Base-by-base conservation (phyloP, 2,329 filamentous ascomycete species). In the Botryotinia globosa region DNA sequence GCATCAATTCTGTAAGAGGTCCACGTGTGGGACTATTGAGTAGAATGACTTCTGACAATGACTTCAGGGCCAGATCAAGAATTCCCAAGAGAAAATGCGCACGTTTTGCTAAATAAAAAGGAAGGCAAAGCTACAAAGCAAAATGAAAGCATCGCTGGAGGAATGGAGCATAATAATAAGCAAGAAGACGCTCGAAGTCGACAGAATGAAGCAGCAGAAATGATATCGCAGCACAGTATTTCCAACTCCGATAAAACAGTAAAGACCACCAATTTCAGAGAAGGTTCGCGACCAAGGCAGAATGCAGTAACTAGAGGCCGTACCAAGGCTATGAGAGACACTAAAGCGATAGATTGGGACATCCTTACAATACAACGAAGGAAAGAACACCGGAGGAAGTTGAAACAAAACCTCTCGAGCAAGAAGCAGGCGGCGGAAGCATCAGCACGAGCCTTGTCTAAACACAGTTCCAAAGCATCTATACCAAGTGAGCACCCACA, bases 1-100 rank as follows among this genome's bases (percentile, higher is more conserved):
- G 64, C 64, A 51, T 37, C 64, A 54, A 39, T 66, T 66, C 32
- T 66, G 64, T 66, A 20, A 66, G 64, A 51, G 32, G 8, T 34
- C 32, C 32, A 34, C 34, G 34, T n/a, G 2, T n/a, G 37, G 22
- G 32, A 29, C 54, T 2, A 4, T 29, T 22, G 22, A 16, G 2
- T 20, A 29, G 18, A 34, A 39, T 54, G 32, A 54, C 1, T 39
- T 66, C 45, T 66, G 34, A 66, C 45, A 66, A n/a, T 29, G 22
- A 54, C 5, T n/a, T 66, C 51, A 66, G 64, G 64, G 64, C 64
- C 45, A 66, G 34, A 25, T 37, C 45, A 54, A 29, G 45, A 39
- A 66, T 66, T 66, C 12, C 64, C 64, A 54, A 14, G 45, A 8
- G 14, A 66, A n/a, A 66, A 54, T n/a, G 25, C 14, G 22, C 10